Base-by-base conservation (phyloP, 768 basidiomycete genomes). In the Lentinula detonsa region DNA sequence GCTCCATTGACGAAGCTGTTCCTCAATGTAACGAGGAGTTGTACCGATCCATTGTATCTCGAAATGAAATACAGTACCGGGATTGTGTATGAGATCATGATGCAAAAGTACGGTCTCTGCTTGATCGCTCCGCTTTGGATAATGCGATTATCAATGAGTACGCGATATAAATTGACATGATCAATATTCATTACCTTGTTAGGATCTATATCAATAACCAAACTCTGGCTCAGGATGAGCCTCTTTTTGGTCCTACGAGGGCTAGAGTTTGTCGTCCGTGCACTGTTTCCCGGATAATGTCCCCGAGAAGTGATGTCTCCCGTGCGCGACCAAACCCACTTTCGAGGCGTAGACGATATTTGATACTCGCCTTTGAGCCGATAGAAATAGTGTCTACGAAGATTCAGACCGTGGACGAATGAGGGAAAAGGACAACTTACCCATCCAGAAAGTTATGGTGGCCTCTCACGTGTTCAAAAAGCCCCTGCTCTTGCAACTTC, bases 31-130 rank as follows among this genome's bases (percentile, higher is more conserved):
- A 21, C 91, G 85, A 23, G 95, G 93, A 1, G 94, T 95, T 1
- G 95, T 90, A 2, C 93, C 95, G 43, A 98, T 88, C 96, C 97
- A 99, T 63, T 96, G 92, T 33, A 99, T 79, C 72, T 99, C 95
- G 67, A 98, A 95, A 72, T 98, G 96, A 75, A 97, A 97, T 61
- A 91, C 92, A 33, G 90, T 96, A n/a, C 80, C 84, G 0, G 93
- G 91, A 68, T 98, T 98, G 72, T 98, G 96, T 57, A 96, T 90
- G 60, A 97, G 85, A 73, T 98, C 97, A 72, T 95, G 87, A 70
- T 98, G 95, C 28, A 98, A 78, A 34, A 95, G 81, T 16, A 92
- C 90, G 2, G 87, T 83, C 73, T 97, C 95, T 0, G 93, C 91
- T 66, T 93, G 88, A 71, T 92, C 89, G 67, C 91, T 94, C 74